Conservation (phyloP, 768 basidiomycete genomes). For the Mycena galericulata region DNA sequence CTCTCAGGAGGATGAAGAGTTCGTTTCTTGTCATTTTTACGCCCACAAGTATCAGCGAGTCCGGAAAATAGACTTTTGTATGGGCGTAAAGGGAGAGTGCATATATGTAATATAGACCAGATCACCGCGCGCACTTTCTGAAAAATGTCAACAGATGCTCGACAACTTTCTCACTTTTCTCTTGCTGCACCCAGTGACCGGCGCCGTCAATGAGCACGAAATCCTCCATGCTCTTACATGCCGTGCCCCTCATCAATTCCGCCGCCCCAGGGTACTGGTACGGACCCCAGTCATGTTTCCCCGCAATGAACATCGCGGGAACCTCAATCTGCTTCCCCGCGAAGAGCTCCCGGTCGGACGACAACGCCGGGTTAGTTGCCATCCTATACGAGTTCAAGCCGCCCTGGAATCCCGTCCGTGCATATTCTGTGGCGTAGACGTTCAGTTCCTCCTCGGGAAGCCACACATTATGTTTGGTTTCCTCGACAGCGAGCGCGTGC, state of each 20-base stretch:
- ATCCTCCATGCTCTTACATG: constrained; percentile 32
- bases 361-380: constrained; percentile 48
- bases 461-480: constrained; percentile 53
- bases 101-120: no score
- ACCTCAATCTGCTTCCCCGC: constrained; percentile 58
- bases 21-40: no score
- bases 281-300: constrained; percentile 71
- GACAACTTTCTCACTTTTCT: constrained; percentile 23
- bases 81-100: no score
- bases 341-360: constrained; percentile 58
- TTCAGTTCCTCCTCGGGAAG: constrained; percentile 60
- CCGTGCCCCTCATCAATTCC: constrained; percentile 15
- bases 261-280: constrained; percentile 63
- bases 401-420: constrained; percentile 71
- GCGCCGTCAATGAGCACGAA: constrained; percentile 34
- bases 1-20: no score
- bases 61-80: no score
- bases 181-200: constrained; percentile 35
- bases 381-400: constrained; percentile 69
- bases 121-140: no score
- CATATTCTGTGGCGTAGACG: constrained; percentile 63
- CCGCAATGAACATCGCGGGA: constrained; percentile 69
- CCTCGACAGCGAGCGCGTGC: constrained; percentile 45
- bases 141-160: constrained; percentile 27
- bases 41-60: no score